Base-by-base conservation (phyloP, 2,329 filamentous ascomycete species). In the Curvularia sp. region DNA sequence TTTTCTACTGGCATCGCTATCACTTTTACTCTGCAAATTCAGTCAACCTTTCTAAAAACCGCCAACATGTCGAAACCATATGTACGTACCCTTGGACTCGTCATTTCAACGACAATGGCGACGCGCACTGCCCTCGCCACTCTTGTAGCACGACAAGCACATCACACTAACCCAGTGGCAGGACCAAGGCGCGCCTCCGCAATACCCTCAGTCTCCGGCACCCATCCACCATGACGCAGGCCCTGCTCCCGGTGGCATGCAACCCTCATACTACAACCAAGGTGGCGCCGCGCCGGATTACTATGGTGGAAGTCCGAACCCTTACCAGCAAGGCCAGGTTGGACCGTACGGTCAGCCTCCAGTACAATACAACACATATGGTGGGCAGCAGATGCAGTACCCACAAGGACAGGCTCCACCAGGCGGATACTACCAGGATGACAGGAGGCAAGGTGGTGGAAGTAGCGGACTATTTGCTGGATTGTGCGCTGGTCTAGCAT, bases 401-500 rank as follows among this genome's bases (percentile, higher is more conserved):
- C 72, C 72, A 60, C 71, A 73, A 54, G 70, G 70, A 1, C 66
- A 67, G 9, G 73, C 73, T 47, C 73, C 72, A 19, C 73, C 60
- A 3, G 72, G 71, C 32, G 79, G 79, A 5, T 78, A 80, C 57
- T 79, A 79, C 51, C 64, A 74, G 32, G 73, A 77, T 56, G 62
- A 68, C n/a, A 72, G 61, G 61, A 72, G 61, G 42, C 55, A 72
- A 15, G 51, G 32, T 8, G 67, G 70, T 15, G 71, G 55, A n/a
- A 57, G 66, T 23, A 75, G 72, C 3, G 81, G 81, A 1, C 68
- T 81, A 32, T 74, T 80, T 36, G 78, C 77, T 3, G 81, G 76
- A 15, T 62, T 81, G 42, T 69, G 81, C 59, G 81, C 77, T 9
- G 76, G 74, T 53, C 61, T 82, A 70, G 81, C 82, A 36, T 82